phyloP scores from a whole-genome alignment of 2,329 filamentous ascomycete genomes.

The Cercospora brassicicola region DNA sequence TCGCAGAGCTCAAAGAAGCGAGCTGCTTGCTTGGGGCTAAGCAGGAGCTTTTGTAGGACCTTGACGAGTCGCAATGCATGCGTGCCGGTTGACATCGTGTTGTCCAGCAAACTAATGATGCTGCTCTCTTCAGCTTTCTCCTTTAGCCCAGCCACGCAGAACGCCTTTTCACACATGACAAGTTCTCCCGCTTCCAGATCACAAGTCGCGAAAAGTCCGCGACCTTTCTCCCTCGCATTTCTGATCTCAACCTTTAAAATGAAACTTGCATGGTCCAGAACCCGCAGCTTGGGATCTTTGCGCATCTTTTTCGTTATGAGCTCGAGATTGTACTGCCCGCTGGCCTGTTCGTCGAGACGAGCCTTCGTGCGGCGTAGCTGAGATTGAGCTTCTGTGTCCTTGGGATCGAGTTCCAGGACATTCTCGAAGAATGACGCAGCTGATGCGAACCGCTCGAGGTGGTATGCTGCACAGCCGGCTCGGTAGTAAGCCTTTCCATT shows the following conservation, averaged over 20 bases:
- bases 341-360: constrained; percentile 26
- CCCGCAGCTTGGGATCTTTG: neutral
- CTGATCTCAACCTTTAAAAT: constrained; percentile 18
- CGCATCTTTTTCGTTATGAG: constrained; percentile 17
- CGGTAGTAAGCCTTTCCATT: constrained; percentile 31
- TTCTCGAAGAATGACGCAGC: constrained; percentile 15
- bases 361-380: constrained; percentile 15
- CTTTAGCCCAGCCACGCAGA: constrained; percentile 17
- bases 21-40: constrained; percentile 18
- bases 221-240: constrained; percentile 38
- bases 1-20: constrained; percentile 24
- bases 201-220: constrained; percentile 47
- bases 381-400: constrained; percentile 16
- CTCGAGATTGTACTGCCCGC: constrained; percentile 30
- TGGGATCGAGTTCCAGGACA: constrained; percentile 17
- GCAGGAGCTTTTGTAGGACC: constrained; percentile 25
- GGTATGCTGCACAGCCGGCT: constrained; percentile 32
- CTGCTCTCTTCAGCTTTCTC: constrained; percentile 7
- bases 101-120: constrained; percentile 21
- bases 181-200: constrained; percentile 45
- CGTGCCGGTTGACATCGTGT: constrained; percentile 17
- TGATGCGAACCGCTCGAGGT: constrained; percentile 24
- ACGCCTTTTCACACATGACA: constrained; percentile 43
- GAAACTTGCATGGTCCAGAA: constrained; percentile 29
- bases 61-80: constrained; percentile 18